A percentile compares a stretch with the other conserved stretches of the same genome.
Conservation (phyloP, 495 filamentous ascomycete species). For the Talaromyces thailandensis region DNA sequence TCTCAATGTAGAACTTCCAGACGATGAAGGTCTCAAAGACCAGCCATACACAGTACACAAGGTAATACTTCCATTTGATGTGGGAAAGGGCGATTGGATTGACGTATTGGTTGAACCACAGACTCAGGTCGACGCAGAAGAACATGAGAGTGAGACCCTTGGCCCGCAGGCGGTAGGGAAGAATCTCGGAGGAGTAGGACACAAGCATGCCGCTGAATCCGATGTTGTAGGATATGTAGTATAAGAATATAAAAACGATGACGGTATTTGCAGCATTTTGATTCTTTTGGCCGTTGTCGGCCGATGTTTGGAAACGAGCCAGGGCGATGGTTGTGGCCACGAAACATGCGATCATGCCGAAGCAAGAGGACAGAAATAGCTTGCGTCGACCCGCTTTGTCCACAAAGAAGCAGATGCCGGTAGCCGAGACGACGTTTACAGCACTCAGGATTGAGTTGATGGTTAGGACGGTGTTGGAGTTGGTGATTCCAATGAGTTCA, state of each 20-base stretch:
- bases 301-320: slow-evolving; percentile 6
- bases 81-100: slow-evolving; percentile 51
- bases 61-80: slow-evolving; percentile 52
- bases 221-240: slow-evolving; percentile 48
- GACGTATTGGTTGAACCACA: slow-evolving; percentile 50
- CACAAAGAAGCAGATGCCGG: slow-evolving; percentile 29
- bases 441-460: slow-evolving; percentile 25
- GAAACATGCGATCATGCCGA: slow-evolving; percentile 26
- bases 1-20: slow-evolving; percentile 61
- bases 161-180: slow-evolving; percentile 58
- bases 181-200: slow-evolving; percentile 57
- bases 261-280: slow-evolving; percentile 42
- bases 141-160: slow-evolving; percentile 64
- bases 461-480: slow-evolving; percentile 33
- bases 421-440: slow-evolving; percentile 29
- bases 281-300: slow-evolving; percentile 18
- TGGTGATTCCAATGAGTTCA: slow-evolving; percentile 42
- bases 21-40: slow-evolving; percentile 48
- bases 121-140: slow-evolving; percentile 48
- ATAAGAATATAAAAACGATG: slow-evolving; percentile 53
- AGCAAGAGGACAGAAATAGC: slow-evolving; percentile 28
- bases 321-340: slow-evolving; percentile 23
- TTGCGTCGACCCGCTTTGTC: slow-evolving; percentile 29
- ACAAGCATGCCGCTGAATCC: slow-evolving; percentile 55
- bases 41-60: slow-evolving; percentile 57